Evolutionary conservation across 1,139 yeast species (phyloP).

Genomic region (Pichia sp.): DNA sequence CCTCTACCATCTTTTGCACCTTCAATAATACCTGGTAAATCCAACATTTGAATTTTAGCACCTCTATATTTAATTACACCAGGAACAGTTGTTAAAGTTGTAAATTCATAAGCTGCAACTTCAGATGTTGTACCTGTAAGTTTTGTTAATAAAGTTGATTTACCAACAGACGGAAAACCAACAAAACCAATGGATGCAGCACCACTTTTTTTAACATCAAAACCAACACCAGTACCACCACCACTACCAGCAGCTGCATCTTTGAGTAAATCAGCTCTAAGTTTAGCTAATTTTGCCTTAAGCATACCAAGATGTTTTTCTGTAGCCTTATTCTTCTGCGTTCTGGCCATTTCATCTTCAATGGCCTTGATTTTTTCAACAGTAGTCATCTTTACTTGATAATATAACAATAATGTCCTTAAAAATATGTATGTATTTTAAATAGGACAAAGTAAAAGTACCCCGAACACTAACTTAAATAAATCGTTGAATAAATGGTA

Average conservation of each 20-base stretch:
- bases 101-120: constrained; percentile 95
- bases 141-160: constrained; percentile 76
- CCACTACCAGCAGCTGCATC: constrained; percentile 67
- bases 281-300: constrained; percentile 91
- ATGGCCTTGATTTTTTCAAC: constrained; percentile 87
- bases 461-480: too few species aligned
- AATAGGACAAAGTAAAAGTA: too few species aligned
- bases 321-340: constrained; percentile 95
- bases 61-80: constrained; percentile 95
- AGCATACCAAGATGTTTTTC: constrained; percentile 94
- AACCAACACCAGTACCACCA: constrained; percentile 87
- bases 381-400: constrained; percentile 41
- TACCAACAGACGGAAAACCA: constrained; percentile 99
- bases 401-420: too few species aligned
- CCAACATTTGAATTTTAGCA: constrained; percentile 95
- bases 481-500: neutral
- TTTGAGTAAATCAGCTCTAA: constrained; percentile 83
- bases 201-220: constrained; percentile 97
- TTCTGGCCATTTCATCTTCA: constrained; percentile 91
- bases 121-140: constrained; percentile 95
- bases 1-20: constrained; percentile 99
- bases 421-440: too few species aligned
- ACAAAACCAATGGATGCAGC: constrained; percentile 96
- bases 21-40: constrained; percentile 96
- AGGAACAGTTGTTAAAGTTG: constrained; percentile 95